Evolutionary conservation across 345 rosid genomes (phyloP).

Genomic region (Euphorbia lathyris): DNA sequence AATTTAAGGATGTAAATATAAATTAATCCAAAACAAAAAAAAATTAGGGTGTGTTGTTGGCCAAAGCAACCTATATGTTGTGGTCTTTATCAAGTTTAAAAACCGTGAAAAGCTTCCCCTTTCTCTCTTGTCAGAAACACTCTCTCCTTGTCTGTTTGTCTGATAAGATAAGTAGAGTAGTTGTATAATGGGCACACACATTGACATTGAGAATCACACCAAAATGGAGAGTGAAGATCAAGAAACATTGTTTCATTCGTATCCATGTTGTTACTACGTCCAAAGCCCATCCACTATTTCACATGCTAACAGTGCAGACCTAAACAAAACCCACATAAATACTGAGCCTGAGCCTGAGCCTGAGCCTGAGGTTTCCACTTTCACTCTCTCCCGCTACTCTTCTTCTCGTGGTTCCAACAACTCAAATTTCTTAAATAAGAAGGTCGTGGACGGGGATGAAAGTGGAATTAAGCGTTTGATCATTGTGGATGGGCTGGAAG

Average conservation of each 20-base stretch:
- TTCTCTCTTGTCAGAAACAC: background rate
- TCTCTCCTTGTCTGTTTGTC: constrained; percentile 5
- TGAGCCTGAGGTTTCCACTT: constrained; percentile 25
- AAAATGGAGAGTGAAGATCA: constrained; percentile 46
- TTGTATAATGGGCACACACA: constrained; percentile 6
- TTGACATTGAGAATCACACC: background rate
- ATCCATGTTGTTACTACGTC: constrained; percentile 56
- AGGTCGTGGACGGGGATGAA: constrained; percentile 10
- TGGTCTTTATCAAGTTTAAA: background rate
- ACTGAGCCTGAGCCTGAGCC: constrained; percentile 20
- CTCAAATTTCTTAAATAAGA: constrained; percentile 31
- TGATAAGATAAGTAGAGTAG: background rate
- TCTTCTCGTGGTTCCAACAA: constrained; percentile 52
- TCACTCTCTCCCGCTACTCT: constrained; percentile 46
- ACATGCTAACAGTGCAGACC: constrained; percentile 44
- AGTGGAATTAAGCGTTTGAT: constrained; percentile 42
- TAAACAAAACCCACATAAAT: constrained; percentile 15
- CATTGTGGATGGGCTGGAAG: constrained; percentile 29
- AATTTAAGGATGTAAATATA: too few species aligned
- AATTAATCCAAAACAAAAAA: background rate
- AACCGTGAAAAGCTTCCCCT: background rate
- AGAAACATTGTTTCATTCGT: constrained; percentile 36
- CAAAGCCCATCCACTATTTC: constrained; percentile 76
- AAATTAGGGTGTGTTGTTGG: background rate
- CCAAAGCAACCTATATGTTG: background rate